Base-by-base conservation (phyloP, 208 protist species). In the Tritrichomonas musculus region DNA sequence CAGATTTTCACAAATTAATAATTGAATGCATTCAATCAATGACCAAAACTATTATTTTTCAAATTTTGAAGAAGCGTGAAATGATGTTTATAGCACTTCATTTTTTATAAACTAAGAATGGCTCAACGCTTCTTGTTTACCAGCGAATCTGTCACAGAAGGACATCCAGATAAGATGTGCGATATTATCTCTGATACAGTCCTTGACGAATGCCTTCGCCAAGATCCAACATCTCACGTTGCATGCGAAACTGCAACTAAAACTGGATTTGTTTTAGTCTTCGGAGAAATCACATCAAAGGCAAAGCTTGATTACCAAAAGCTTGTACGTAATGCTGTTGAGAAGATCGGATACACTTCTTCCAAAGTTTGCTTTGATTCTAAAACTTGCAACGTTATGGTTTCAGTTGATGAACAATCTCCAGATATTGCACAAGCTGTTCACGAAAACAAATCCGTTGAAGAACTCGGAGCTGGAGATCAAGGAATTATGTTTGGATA, bases 401-500 rank as follows among this genome's bases (percentile, higher is more conserved):
- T 99, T 66, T 57, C 82, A 20, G 39, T 92, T 0, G n/a, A 99
- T 95, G 96, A 99, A 96, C 98, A 99, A 97, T 99, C 98, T 44
- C 98, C 98, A 75, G 98, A 99, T 93, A 99, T 99, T 95, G 98
- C 96, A 82, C 96, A 99, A 94, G 97, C 97, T 94, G 98, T 99
- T 80, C 97, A 99, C 96, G 95, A 98, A 80, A 94, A 95, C 80
- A 97, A 98, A 93, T 94, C 96, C 47, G 96, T 96, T 64, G 97
- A 98, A 94, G 96, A 99, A 93, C 95, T 99, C 93, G 98, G 98
- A 93, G 99, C 99, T 92, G 99, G 99, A 94, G 99, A 99, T 64
- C 93, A 95, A 96, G 98, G 99, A 92, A 97, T 99, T 96, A 99
- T 99, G 99, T 99, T 99, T 94, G 99, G 98, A 88, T 99, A 99